These are phyloP conservation scores for Hymenoscyphus linearis DNA, from an alignment of 2,329 filamentous ascomycete species.

Conservation along the genomic window DNA sequence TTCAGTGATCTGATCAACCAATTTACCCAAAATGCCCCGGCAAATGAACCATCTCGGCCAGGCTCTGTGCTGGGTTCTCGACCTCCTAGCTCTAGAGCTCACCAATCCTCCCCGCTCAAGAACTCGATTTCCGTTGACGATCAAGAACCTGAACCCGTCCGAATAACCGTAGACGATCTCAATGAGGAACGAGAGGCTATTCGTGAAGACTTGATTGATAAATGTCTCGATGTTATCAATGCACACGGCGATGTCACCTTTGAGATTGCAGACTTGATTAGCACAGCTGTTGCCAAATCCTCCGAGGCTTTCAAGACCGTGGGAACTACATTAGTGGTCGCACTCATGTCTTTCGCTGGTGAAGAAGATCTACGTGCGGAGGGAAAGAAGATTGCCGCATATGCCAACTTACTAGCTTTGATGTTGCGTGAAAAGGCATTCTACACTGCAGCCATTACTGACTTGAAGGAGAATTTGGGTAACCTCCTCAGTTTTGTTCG, in stretches of 20 bases:
- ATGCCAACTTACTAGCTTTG: conserved; percentile 84
- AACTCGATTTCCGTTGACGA: conserved; percentile 2
- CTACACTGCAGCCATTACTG: conserved; percentile 69
- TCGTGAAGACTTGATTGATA: conserved; percentile 75
- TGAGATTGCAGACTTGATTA: conserved; percentile 83
- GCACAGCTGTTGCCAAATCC: conserved; percentile 59
- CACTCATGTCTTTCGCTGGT: conserved; percentile 64
- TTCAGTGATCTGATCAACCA: conserved; percentile 19
- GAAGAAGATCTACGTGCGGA: conserved; percentile 48
- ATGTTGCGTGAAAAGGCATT: conserved; percentile 79
- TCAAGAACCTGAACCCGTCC: conserved; percentile 13
- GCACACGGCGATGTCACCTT: conserved; percentile 85
- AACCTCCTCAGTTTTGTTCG: conserved; percentile 77
- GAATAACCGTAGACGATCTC: conserved; percentile 68
- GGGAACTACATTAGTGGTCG: conserved; percentile 76
- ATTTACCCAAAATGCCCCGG: conserved; percentile 4
- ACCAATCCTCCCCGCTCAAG: conserved; percentile 6
- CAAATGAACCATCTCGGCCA: not conserved
- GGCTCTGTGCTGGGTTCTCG: not conserved
- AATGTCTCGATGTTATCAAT: conserved; percentile 84
- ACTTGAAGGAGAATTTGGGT: conserved; percentile 70
- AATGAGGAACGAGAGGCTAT: conserved; percentile 70
- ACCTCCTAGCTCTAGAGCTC: not conserved
- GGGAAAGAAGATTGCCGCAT: conserved; percentile 72
- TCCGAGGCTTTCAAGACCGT: conserved; percentile 63